These are phyloP conservation scores for Alternaria atra DNA, from an alignment of 2,329 filamentous ascomycete species.

Conservation along the genomic window DNA sequence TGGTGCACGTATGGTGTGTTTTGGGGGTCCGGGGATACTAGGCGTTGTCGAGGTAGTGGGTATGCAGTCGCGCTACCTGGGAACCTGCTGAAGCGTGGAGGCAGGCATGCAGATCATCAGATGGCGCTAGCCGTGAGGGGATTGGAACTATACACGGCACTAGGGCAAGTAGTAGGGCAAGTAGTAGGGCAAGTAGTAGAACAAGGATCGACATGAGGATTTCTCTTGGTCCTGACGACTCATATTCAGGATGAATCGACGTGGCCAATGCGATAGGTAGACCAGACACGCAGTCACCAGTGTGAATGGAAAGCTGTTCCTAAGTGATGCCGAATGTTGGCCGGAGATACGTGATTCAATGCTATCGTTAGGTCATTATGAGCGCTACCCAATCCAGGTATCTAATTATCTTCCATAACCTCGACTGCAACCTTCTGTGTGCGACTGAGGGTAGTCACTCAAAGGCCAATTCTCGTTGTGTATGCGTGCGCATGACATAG, in stretches of 20 bases:
- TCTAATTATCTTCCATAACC: neutral
- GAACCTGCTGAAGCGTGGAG: neutral
- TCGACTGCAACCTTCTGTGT: neutral
- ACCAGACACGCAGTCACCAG: neutral
- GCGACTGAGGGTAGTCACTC: neutral
- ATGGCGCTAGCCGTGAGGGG: neutral
- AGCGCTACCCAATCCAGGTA: neutral
- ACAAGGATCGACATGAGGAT: neutral
- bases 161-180: neutral
- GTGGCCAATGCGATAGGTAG: neutral
- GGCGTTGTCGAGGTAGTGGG: neutral
- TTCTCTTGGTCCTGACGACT: neutral
- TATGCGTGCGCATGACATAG: neutral
- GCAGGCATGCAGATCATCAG: neutral
- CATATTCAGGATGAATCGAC: neutral
- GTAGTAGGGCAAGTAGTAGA: neutral
- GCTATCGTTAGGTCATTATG: neutral
- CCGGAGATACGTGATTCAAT: neutral
- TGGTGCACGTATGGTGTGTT: neutral
- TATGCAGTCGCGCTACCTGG: neutral
- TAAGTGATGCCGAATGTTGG: neutral
- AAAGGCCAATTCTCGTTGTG: neutral
- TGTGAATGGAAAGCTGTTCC: neutral
- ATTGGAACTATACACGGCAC: neutral
- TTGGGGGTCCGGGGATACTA: conserved; percentile 1